Percentiles rank a stretch among this genome's conserved stretches.
Evolutionary conservation across 768 basidiomycete genomes (phyloP).

Genomic region (Suillus decipiens): DNA sequence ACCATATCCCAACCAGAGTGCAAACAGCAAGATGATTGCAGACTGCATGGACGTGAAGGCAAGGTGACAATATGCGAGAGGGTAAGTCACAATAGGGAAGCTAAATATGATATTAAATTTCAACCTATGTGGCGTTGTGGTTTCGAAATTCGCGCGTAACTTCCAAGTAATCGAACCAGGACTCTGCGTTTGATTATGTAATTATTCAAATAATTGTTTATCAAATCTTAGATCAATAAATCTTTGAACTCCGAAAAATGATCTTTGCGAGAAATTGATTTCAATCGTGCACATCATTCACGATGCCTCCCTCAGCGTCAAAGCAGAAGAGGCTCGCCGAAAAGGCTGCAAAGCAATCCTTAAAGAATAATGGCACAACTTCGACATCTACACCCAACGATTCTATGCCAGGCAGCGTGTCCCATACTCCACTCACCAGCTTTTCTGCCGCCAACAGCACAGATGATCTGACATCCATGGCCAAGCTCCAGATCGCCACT

Average conservation of each 20-base stretch:
- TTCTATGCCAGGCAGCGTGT: constrained; percentile 62
- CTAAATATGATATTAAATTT: too few relatives aligned
- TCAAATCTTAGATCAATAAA: constrained; percentile 22
- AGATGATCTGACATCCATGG: constrained; percentile 85
- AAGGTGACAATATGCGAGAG: too few relatives aligned
- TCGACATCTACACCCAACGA: constrained; percentile 64
- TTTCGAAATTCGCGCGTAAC: too few relatives aligned
- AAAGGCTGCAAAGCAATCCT: constrained; percentile 83
- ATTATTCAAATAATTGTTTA: constrained; percentile 1
- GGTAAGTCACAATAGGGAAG: too few relatives aligned
- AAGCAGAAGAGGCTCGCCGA: constrained; percentile 95
- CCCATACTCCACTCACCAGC: constrained; percentile 82
- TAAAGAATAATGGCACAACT: constrained; percentile 49
- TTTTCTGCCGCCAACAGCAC: constrained; percentile 75
- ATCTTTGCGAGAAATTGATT: constrained; percentile 30
- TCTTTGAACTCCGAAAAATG: constrained; percentile 20
- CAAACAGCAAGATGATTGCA: too few relatives aligned
- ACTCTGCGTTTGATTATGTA: neutral
- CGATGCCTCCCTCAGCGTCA: constrained; percentile 77
- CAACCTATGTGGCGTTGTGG: too few relatives aligned
- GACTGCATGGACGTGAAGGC: too few relatives aligned
- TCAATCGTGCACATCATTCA: constrained; percentile 20
- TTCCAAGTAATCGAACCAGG: too few relatives aligned
- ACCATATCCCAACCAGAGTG: too few relatives aligned
- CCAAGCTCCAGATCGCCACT: constrained; percentile 85